Evolutionary conservation across 1,284 basidiomycete genomes (phyloP).

Genomic region (Baeospora myosura): DNA sequence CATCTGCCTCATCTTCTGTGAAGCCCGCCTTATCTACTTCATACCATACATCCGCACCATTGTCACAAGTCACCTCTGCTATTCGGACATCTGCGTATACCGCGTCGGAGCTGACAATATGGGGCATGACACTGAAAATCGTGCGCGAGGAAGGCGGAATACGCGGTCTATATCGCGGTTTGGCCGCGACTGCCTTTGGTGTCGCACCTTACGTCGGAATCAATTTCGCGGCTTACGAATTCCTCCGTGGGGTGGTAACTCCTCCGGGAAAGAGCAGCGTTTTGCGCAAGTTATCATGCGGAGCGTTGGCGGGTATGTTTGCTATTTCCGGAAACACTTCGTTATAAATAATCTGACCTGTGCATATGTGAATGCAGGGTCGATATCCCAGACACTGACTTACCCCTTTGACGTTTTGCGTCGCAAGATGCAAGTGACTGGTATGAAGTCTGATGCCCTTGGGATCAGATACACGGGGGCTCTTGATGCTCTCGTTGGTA

Average conservation of each 20-base stretch:
- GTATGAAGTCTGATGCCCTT: slow-evolving; percentile 62
- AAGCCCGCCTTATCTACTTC: slow-evolving; percentile 36
- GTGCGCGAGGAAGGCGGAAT: slow-evolving; percentile 88
- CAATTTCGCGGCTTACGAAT: slow-evolving; percentile 78
- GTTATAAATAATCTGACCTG: slow-evolving; percentile 10
- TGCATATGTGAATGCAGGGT: slow-evolving; percentile 34
- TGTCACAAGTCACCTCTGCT: slow-evolving; percentile 18
- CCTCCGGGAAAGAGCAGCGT: slow-evolving; percentile 67
- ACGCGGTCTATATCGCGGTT: slow-evolving; percentile 80
- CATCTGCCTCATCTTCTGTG: slow-evolving; percentile 15
- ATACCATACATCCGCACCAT: slow-evolving; percentile 45
- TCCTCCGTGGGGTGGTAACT: slow-evolving; percentile 62
- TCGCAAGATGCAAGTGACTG: slow-evolving; percentile 92
- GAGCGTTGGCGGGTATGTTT: slow-evolving; percentile 64
- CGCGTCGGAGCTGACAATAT: slow-evolving; percentile 63
- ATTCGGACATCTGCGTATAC: slow-evolving; percentile 30
- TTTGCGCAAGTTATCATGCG: slow-evolving; percentile 62
- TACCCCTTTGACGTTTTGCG: slow-evolving; percentile 94
- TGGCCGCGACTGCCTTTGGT: slow-evolving; percentile 83
- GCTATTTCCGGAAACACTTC: slow-evolving; percentile 1
- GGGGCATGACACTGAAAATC: slow-evolving; percentile 86
- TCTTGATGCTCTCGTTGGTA: slow-evolving; percentile 66
- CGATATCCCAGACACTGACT: slow-evolving; percentile 88
- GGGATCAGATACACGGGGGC: slow-evolving; percentile 72
- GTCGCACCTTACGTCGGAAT: slow-evolving; percentile 91